Percentiles rank a stretch among this genome's conserved stretches.
phyloP scores from a whole-genome alignment of 2,329 filamentous ascomycete genomes.

The Coleophoma eucalyptorum region DNA sequence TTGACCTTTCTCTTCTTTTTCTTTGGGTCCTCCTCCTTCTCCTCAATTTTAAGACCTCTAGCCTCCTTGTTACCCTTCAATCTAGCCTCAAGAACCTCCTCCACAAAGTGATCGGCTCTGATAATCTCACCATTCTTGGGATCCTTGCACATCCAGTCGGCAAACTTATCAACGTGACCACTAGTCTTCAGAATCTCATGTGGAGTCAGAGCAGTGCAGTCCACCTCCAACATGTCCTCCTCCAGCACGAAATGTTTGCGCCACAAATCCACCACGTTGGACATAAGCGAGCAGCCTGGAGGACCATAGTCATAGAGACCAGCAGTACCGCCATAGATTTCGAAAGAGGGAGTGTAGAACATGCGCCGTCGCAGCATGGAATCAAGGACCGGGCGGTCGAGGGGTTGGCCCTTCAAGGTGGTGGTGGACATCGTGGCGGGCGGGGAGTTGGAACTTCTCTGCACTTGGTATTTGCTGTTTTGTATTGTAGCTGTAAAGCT shows the following conservation, averaged over 20 bases:
- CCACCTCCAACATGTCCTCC: slow-evolving; percentile 72
- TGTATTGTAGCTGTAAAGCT: slow-evolving; percentile 33
- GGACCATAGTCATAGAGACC: slow-evolving; percentile 71
- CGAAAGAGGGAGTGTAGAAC: slow-evolving; percentile 95
- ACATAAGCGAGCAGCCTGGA: slow-evolving; percentile 65
- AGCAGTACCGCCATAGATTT: slow-evolving; percentile 87
- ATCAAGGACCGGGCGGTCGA: slow-evolving; percentile 80
- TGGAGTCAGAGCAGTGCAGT: slow-evolving; percentile 89
- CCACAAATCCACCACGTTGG: slow-evolving; percentile 69
- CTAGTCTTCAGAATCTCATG: slow-evolving; percentile 91
- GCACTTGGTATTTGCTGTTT: slow-evolving; percentile 28
- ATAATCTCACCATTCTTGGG: slow-evolving; percentile 96
- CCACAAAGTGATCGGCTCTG: slow-evolving; percentile 92
- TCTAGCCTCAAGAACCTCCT: slow-evolving; percentile 84
- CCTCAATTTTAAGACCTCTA: slow-evolving; percentile 75
- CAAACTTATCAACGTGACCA: slow-evolving; percentile 94
- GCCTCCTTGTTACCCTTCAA: slow-evolving; percentile 91
- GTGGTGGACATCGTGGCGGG: slow-evolving; percentile 54
- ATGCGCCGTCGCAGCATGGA: slow-evolving; percentile 81
- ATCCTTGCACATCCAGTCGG: slow-evolving; percentile 98
- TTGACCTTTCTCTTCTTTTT: slow-evolving; percentile 88
- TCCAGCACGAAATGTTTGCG: slow-evolving; percentile 71
- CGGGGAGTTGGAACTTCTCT: slow-evolving; percentile 26
- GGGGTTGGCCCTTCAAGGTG: slow-evolving; percentile 83
- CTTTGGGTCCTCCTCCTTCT: slow-evolving; percentile 66